Conservation (phyloP, 129 eudicot species). For the Flaveria bidentis region DNA sequence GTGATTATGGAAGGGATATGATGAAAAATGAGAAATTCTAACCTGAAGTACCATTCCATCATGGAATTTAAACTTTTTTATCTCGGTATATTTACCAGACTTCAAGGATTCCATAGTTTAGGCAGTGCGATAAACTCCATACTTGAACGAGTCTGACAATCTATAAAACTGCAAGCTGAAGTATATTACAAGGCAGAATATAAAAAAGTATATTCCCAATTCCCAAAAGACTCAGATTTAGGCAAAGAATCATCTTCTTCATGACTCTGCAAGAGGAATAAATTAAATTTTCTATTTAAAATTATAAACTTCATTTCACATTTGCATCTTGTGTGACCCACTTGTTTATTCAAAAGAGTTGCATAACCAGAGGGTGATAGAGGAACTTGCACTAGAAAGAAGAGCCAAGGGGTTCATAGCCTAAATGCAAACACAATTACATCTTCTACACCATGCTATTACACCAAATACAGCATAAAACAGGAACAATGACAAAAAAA, state of each 20-base stretch:
- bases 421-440: slow-evolving; percentile 30
- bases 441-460: slow-evolving; percentile 31
- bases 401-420: slow-evolving; percentile 19
- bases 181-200: slow-evolving; percentile 37
- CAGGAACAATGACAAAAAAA: slow-evolving; percentile 1
- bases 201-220: slow-evolving; percentile 10
- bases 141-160: slow-evolving; percentile 25
- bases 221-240: slow-evolving; percentile 26
- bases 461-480: slow-evolving; percentile 32
- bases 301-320: not conserved
- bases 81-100: slow-evolving; percentile 29
- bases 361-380: slow-evolving; percentile 13
- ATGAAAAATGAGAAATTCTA: slow-evolving; percentile 22
- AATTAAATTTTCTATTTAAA: not conserved
- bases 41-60: slow-evolving; percentile 55
- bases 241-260: slow-evolving; percentile 36
- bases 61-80: slow-evolving; percentile 30
- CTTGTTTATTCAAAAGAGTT: slow-evolving; percentile 4
- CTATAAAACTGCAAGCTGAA: slow-evolving; percentile 38
- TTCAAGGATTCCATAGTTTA: slow-evolving; percentile 38
- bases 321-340: slow-evolving; percentile 2
- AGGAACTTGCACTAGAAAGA: slow-evolving; percentile 32
- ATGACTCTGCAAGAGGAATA: slow-evolving; percentile 15
- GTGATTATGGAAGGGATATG: slow-evolving; percentile 10
- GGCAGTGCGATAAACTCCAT: slow-evolving; percentile 21